Evolutionary conservation across 805 yeast genomes (phyloP).

Genomic region (Starmerella ratchasimensis): DNA sequence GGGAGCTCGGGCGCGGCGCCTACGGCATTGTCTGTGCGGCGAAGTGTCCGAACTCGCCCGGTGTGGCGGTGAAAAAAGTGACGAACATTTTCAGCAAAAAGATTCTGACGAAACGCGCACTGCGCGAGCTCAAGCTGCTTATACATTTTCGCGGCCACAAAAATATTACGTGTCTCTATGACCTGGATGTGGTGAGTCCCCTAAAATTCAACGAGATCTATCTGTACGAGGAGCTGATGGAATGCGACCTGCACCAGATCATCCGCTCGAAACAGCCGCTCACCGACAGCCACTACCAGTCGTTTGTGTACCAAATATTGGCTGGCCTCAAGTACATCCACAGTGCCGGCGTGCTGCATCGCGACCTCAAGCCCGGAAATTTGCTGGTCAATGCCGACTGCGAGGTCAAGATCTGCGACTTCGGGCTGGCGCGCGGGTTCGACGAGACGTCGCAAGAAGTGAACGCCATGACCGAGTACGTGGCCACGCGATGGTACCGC

Average conservation of each 20-base stretch:
- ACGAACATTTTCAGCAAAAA: conserved; percentile 88
- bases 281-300: conserved; percentile 87
- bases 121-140: conserved; percentile 77
- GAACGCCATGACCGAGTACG: conserved; percentile 81
- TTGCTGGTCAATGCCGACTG: conserved; percentile 79
- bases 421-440: conserved; percentile 71
- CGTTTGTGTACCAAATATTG: conserved; percentile 80
- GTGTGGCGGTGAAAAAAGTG: conserved; percentile 90
- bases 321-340: conserved; percentile 85
- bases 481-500: conserved; percentile 94
- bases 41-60: conserved; percentile 47
- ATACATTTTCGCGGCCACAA: conserved; percentile 94
- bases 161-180: conserved; percentile 88
- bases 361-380: conserved; percentile 86
- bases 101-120: conserved; percentile 79
- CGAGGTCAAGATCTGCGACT: conserved; percentile 87
- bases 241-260: conserved; percentile 97
- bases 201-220: conserved; percentile 80
- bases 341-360: conserved; percentile 83
- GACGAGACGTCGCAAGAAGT: conserved; percentile 28
- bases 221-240: conserved; percentile 93
- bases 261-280: conserved; percentile 80
- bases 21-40: conserved; percentile 96
- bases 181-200: conserved; percentile 75
- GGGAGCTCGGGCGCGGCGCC: conserved; percentile 95